Conservation (phyloP, 208 protist species). For the Lotmaria passim region DNA sequence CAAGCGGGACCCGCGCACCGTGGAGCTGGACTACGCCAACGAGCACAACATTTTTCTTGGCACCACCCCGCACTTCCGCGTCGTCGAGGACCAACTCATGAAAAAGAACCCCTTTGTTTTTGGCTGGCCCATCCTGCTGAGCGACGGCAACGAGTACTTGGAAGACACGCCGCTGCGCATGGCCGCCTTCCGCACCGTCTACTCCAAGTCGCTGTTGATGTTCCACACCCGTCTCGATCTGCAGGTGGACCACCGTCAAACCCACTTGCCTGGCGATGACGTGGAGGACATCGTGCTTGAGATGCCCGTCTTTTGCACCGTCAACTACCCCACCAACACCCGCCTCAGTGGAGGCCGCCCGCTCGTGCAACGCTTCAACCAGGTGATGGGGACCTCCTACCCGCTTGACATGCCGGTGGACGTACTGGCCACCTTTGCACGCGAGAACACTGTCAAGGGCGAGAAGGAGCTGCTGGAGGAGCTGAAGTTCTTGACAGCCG, state of each 20-base stretch:
- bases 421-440: conserved; percentile 81
- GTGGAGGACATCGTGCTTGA: conserved; percentile 85
- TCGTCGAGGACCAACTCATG: conserved; percentile 85
- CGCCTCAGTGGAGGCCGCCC: conserved; percentile 84
- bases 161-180: conserved; percentile 81
- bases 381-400: conserved; percentile 87
- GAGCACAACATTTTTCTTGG: conserved; percentile 90
- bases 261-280: conserved; percentile 59
- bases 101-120: conserved; percentile 93
- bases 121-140: conserved; percentile 90
- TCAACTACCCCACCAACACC: conserved; percentile 89
- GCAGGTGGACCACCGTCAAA: conserved; percentile 81
- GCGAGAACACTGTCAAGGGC: conserved; percentile 70
- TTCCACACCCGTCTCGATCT: conserved; percentile 88
- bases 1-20: conserved; percentile 69
- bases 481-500: conserved; percentile 79
- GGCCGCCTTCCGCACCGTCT: conserved; percentile 89
- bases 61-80: conserved; percentile 76
- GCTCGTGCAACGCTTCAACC: conserved; percentile 90
- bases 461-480: conserved; percentile 80
- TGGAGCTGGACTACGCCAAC: conserved; percentile 86
- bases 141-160: conserved; percentile 86
- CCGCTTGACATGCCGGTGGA: conserved; percentile 90
- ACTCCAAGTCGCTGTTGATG: conserved; percentile 88
- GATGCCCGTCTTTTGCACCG: conserved; percentile 87